Conservation (phyloP, 306 rosid species). For the Vigna hirtella region DNA sequence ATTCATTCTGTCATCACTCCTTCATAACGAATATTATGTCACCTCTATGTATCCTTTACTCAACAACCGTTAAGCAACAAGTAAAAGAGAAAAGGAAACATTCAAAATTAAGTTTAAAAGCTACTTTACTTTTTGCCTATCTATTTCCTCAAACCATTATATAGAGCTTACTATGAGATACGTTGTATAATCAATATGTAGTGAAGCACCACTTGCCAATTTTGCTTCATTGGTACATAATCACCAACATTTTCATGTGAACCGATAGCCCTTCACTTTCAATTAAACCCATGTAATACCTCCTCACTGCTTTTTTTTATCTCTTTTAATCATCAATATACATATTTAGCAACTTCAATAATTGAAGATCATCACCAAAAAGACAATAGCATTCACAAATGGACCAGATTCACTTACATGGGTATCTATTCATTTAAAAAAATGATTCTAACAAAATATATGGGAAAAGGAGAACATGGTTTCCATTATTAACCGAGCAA, state of each 20-base stretch:
- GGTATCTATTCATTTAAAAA: background rate
- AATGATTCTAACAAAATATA: slow-evolving; percentile 1
- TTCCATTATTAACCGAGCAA: slow-evolving; percentile 39
- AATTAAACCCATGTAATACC: slow-evolving; percentile 32
- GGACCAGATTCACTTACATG: slow-evolving; percentile 30
- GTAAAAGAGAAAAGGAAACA: slow-evolving; percentile 14
- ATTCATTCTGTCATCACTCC: background rate
- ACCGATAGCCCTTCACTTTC: slow-evolving; percentile 38
- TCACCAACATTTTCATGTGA: slow-evolving; percentile 37
- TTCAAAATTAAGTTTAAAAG: slow-evolving; percentile 34
- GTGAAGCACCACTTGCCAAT: too few relatives aligned
- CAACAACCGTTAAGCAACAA: slow-evolving; percentile 39
- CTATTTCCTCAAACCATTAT: background rate
- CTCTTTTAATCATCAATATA: slow-evolving; percentile 24
- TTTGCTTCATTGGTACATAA: background rate
- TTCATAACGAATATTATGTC: slow-evolving; percentile 53
- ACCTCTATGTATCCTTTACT: slow-evolving; percentile 41
- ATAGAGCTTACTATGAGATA: too few relatives aligned
- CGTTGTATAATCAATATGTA: too few relatives aligned
- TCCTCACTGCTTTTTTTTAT: slow-evolving; percentile 4
- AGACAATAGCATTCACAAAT: slow-evolving; percentile 9
- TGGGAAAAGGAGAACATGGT: slow-evolving; percentile 32
- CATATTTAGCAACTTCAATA: slow-evolving; percentile 38
- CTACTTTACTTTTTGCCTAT: slow-evolving; percentile 34
- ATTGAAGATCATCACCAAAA: slow-evolving; percentile 36